Evolutionary conservation across 1,284 basidiomycete species (phyloP), one percentile per base, ranked within the genome.

Genomic region (Flammula alnicola): DNA sequence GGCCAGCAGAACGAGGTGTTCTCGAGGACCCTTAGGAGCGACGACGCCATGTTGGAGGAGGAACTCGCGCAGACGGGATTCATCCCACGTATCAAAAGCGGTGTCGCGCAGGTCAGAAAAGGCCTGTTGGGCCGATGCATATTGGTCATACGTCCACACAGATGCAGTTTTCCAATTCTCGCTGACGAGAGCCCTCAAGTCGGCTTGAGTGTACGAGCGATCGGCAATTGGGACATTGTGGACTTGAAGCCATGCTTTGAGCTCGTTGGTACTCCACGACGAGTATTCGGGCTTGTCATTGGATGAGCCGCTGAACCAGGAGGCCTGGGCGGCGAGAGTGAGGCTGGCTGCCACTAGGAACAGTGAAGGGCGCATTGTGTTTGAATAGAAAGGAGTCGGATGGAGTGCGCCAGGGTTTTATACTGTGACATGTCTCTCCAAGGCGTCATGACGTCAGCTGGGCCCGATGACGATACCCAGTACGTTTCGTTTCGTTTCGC

Each of bases 11-110:
- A 86, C 75, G 25, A 97, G 83, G 63, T 93, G 82, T 64, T 96
- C 94, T 47, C 80, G 78, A 3, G 85, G 84, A 3, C 89, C 87
- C 19, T 80, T 78, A 10, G 94, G 94, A 12, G 86, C 81, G 37
- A 96, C 83, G 53, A 95, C 77, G 37, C 93, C 93, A 56, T 94
- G 86, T 63, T 92, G 83, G 50, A 96, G 80, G n/a, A 97, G 76
- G 71, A 88, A 95, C 57, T 88, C 75, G 59, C 93, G 81, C 22
- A 96, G 75, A 39, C 80, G 79, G 22, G 83, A 86, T 64, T 96
- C 93, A 62, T 90, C 83, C 93, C 93, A 96, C 4, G 72, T 69
- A 45, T 88, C 84, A 50, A 88, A 86, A 2, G 78, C 66, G n/a
- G 75, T 68, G 5, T 78, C 71, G 65, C 80, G 77, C 47, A 82